These are phyloP conservation scores for Halophytophthora batemanensis DNA, from an alignment of 352 stramenopile genomes.

Conservation along the genomic window DNA sequence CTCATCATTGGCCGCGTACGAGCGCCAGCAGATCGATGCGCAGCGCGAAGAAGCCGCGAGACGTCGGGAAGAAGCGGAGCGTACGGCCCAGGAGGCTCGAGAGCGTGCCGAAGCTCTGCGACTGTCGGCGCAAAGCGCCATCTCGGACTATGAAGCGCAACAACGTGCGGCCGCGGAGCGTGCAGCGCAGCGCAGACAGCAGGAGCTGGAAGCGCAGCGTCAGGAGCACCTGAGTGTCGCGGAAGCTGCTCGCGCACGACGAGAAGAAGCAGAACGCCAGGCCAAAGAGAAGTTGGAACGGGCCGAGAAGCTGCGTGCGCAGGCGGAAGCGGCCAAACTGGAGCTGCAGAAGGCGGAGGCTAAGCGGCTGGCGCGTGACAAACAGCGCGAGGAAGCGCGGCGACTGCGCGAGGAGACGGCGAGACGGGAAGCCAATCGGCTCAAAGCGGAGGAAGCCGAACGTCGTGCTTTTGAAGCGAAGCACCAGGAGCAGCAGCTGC, in stretches of 20 bases:
- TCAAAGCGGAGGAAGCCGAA: constrained; percentile 51
- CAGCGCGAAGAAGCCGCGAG: constrained; percentile 44
- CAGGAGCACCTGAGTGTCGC: constrained; percentile 58
- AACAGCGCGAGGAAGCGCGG: constrained; percentile 44
- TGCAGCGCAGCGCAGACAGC: constrained; percentile 56
- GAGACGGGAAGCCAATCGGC: constrained; percentile 40
- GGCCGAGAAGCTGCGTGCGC: constrained; percentile 52
- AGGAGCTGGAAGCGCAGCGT: constrained; percentile 55
- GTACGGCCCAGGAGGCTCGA: constrained; percentile 48
- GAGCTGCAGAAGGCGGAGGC: constrained; percentile 62
- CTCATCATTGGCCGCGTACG: constrained; percentile 20
- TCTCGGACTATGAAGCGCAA: constrained; percentile 64
- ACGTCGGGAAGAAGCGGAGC: constrained; percentile 58
- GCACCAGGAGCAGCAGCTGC: constrained; percentile 57
- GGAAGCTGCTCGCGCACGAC: constrained; percentile 42
- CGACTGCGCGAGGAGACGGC: constrained; percentile 57
- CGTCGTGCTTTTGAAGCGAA: constrained; percentile 61
- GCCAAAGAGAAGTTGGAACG: constrained; percentile 50
- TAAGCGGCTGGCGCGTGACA: constrained; percentile 36
- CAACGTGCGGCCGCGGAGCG: constrained; percentile 55
- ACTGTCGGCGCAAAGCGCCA: constrained; percentile 51
- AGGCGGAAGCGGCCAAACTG: constrained; percentile 50
- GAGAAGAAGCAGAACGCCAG: constrained; percentile 55
- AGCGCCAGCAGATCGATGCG: constrained; percentile 47
- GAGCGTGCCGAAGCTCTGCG: constrained; percentile 65